Evolutionary conservation across 495 filamentous ascomycete species (phyloP).

Genomic region (Hyphodiscus hymeniophilus): DNA sequence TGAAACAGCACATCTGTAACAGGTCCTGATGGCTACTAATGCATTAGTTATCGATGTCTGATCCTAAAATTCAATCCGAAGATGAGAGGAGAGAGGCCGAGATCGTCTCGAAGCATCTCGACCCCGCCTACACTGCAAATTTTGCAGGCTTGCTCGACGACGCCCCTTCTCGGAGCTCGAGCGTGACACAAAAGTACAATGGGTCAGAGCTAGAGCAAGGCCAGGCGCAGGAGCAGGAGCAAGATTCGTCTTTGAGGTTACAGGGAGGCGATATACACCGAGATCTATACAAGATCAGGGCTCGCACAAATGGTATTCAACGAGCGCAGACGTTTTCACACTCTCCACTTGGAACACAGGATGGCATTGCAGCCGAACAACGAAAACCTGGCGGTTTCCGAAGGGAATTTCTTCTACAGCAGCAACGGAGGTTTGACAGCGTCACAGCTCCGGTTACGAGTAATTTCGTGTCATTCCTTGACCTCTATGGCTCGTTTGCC

Average conservation of each 20-base stretch:
- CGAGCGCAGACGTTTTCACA: conserved; percentile 79
- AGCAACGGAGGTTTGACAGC: conserved; percentile 34
- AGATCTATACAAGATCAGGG: conserved; percentile 86
- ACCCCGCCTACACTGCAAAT: conserved; percentile 34
- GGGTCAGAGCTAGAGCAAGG: conserved; percentile 28
- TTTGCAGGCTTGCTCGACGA: conserved; percentile 19
- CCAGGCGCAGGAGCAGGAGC: conserved; percentile 28
- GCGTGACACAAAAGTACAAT: conserved; percentile 6
- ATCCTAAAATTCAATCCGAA: no score
- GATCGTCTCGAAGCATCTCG: conserved; percentile 32
- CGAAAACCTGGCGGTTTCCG: conserved; percentile 87
- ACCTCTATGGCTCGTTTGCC: conserved; percentile 62
- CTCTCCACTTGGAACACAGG: conserved; percentile 39
- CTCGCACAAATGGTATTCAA: conserved; percentile 59
- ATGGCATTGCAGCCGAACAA: conserved; percentile 41
- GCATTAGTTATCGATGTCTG: no score
- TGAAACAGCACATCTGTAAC: no score
- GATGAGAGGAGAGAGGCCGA: conserved; percentile 23
- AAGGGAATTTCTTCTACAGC: conserved; percentile 65
- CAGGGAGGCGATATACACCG: conserved; percentile 92
- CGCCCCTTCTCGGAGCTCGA: conserved; percentile 9
- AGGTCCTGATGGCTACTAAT: no score
- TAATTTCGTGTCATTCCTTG: conserved; percentile 63
- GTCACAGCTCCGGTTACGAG: conserved; percentile 42
- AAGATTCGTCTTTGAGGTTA: conserved; percentile 60